Conservation (phyloP, 179 eudicot genomes). For the Spinacia oleracea region DNA sequence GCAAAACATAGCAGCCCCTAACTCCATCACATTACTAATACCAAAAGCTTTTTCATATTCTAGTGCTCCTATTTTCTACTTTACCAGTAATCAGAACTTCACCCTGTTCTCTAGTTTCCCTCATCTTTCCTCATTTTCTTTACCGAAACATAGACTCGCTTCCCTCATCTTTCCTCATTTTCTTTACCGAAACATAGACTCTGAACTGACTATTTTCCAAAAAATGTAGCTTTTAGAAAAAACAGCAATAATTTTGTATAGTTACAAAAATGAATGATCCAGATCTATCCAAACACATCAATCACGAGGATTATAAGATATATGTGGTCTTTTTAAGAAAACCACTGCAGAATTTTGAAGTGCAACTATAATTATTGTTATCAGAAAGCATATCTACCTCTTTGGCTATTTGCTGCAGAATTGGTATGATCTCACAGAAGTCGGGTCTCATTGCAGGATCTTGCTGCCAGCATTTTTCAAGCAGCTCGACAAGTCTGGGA, state of each 20-base stretch:
- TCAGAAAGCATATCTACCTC: slow-evolving; percentile 47
- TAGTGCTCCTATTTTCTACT: too few relatives aligned
- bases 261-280: background rate
- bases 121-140: background rate
- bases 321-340: background rate
- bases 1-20: background rate
- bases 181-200: background rate
- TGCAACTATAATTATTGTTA: background rate
- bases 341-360: background rate
- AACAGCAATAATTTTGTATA: too few relatives aligned
- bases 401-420: slow-evolving; percentile 61
- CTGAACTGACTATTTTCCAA: background rate
- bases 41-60: too few relatives aligned
- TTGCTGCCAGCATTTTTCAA: slow-evolving; percentile 95
- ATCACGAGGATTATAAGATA: background rate
- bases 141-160: background rate
- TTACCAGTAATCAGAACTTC: background rate
- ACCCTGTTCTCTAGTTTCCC: background rate
- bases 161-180: background rate
- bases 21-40: background rate
- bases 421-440: slow-evolving; percentile 69
- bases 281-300: background rate
- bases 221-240: too few relatives aligned
- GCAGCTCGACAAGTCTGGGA: slow-evolving; percentile 72
- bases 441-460: slow-evolving; percentile 81